Conservation (phyloP, 2,329 filamentous ascomycete genomes). For the Akanthomyces uredinophilus region DNA sequence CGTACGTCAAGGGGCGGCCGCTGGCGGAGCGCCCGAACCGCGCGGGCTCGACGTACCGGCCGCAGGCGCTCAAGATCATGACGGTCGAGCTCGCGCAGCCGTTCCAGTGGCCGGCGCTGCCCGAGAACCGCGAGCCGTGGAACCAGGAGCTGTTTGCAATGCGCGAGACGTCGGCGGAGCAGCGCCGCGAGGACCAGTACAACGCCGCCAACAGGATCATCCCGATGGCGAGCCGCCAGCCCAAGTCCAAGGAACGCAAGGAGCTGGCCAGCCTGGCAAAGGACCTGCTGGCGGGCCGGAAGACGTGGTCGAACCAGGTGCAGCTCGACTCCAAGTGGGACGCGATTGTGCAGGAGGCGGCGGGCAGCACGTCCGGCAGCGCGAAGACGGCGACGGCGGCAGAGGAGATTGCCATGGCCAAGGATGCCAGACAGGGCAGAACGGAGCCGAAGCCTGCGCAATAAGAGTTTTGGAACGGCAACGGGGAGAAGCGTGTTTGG, state of each 20-base stretch:
- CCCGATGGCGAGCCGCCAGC: conserved; percentile 37
- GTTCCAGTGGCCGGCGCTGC: conserved; percentile 79
- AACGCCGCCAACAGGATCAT: conserved; percentile 30
- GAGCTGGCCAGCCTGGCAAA: conserved; percentile 59
- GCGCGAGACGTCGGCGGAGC: conserved; percentile 42
- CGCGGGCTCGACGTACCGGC: conserved; percentile 61
- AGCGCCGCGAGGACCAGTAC: conserved; percentile 33
- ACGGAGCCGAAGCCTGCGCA: neutral
- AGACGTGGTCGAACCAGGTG: conserved; percentile 52
- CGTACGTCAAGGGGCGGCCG: conserved; percentile 62
- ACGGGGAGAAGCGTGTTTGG: neutral
- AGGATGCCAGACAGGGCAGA: neutral
- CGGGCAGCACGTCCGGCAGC: conserved; percentile 15
- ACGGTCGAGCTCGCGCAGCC: conserved; percentile 82
- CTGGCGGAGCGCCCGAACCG: conserved; percentile 47
- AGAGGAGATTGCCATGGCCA: conserved; percentile 17
- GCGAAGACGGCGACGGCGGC: conserved; percentile 18
- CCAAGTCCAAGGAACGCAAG: conserved; percentile 36
- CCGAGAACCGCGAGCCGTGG: conserved; percentile 59
- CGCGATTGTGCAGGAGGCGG: conserved; percentile 22
- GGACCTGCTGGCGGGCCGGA: conserved; percentile 54
- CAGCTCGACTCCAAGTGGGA: conserved; percentile 45
- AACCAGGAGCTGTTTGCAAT: conserved; percentile 55
- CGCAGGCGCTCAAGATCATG: conserved; percentile 81
- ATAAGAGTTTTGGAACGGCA: neutral